Evolutionary conservation across 2,329 filamentous ascomycete genomes (phyloP).

Genomic region (Fusarium pseudocircinatum): DNA sequence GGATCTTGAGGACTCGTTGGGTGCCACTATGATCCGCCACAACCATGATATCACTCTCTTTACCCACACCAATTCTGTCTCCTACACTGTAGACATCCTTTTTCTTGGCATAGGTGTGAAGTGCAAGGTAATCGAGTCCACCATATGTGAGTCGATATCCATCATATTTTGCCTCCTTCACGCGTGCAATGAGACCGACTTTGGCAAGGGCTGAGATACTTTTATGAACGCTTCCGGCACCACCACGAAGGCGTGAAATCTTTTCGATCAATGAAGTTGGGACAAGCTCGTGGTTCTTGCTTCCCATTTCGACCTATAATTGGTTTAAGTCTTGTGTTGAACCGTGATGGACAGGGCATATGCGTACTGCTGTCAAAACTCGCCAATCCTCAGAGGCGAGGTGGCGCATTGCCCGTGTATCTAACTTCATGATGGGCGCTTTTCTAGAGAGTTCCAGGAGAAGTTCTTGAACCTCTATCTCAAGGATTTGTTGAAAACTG

Average conservation of each 20-base stretch:
- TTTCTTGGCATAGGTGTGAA: slow-evolving; percentile 86
- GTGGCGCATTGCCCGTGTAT: slow-evolving; percentile 93
- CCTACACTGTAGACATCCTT: slow-evolving; percentile 90
- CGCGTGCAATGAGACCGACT: slow-evolving; percentile 86
- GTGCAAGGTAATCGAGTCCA: slow-evolving; percentile 94
- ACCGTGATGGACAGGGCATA: slow-evolving; percentile 39
- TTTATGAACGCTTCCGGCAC: slow-evolving; percentile 80
- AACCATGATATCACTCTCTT: slow-evolving; percentile 97
- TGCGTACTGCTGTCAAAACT: slow-evolving; percentile 85
- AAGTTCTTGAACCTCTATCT: background rate
- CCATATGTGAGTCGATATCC: slow-evolving; percentile 97
- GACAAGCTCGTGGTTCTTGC: slow-evolving; percentile 96
- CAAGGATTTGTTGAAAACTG: background rate
- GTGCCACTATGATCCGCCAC: slow-evolving; percentile 82
- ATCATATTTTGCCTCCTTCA: slow-evolving; percentile 97
- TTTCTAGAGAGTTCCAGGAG: background rate
- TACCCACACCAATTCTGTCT: slow-evolving; percentile 93
- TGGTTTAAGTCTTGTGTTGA: slow-evolving; percentile 47
- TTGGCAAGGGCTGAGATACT: slow-evolving; percentile 94
- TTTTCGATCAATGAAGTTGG: slow-evolving; percentile 89
- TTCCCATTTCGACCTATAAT: slow-evolving; percentile 85
- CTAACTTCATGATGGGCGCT: slow-evolving; percentile 82
- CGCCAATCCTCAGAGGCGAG: slow-evolving; percentile 93
- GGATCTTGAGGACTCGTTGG: slow-evolving; percentile 92
- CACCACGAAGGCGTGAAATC: slow-evolving; percentile 81